A percentile compares a stretch with the other conserved stretches of the same genome.
Evolutionary conservation across 2,329 filamentous ascomycete genomes (phyloP).

Genomic region (Rutstroemia sp.): DNA sequence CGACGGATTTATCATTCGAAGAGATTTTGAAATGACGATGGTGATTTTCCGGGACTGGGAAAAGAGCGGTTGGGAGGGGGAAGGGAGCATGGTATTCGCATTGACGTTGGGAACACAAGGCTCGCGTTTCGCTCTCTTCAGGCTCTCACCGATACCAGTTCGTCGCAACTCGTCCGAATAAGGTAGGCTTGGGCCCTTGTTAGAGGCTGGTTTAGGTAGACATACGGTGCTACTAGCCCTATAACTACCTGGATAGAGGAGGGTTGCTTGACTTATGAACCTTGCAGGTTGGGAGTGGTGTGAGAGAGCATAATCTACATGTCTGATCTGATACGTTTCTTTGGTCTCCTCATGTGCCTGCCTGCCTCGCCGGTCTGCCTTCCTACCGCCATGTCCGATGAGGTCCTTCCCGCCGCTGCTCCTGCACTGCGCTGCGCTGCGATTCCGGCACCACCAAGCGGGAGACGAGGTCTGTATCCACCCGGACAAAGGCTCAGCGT

Average conservation of each 20-base stretch:
- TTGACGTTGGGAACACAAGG: too few relatives aligned
- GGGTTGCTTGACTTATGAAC: too few relatives aligned
- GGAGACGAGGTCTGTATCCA: conserved; percentile 20
- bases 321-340: too few relatives aligned
- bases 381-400: background rate
- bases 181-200: conserved; percentile 8
- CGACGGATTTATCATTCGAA: too few relatives aligned
- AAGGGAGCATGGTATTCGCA: too few relatives aligned
- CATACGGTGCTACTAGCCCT: background rate
- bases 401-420: too few relatives aligned
- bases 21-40: too few relatives aligned
- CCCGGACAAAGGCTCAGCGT: background rate
- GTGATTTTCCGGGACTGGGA: background rate
- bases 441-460: conserved; percentile 20
- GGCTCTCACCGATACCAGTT: conserved; percentile 9
- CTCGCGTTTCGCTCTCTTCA: background rate
- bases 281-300: too few relatives aligned
- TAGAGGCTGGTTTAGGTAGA: background rate
- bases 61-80: background rate
- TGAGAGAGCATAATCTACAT: too few relatives aligned
- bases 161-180: conserved; percentile 15
- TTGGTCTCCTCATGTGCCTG: too few relatives aligned
- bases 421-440: too few relatives aligned
- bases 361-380: background rate
- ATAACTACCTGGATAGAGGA: background rate